Evolutionary conservation across 2,329 filamentous ascomycete species (phyloP).

Genomic region (Fusarium pilosicola): DNA sequence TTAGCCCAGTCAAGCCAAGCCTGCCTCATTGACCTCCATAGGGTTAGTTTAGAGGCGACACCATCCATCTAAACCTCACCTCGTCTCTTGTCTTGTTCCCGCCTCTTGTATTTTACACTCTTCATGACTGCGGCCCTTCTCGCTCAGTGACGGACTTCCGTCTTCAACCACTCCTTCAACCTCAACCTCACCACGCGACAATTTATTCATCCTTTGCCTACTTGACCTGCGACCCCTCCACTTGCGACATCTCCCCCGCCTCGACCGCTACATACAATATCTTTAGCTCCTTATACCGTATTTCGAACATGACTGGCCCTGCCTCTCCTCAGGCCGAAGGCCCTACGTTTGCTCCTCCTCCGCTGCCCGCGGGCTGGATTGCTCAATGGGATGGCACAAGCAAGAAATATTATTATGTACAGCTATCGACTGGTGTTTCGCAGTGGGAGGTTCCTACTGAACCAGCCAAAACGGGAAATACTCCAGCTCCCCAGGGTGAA

Average conservation of each 20-base stretch:
- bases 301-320: slow-evolving; percentile 62
- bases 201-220: slow-evolving; percentile 3
- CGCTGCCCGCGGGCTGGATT: slow-evolving; percentile 73
- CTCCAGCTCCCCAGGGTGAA: slow-evolving; percentile 64
- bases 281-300: neutral
- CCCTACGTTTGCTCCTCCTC: slow-evolving; percentile 68
- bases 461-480: slow-evolving; percentile 69
- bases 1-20: slow-evolving; percentile 27
- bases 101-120: slow-evolving; percentile 17
- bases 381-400: slow-evolving; percentile 74
- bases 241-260: slow-evolving; percentile 20
- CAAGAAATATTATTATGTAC: slow-evolving; percentile 77
- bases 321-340: slow-evolving; percentile 68
- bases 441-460: slow-evolving; percentile 79
- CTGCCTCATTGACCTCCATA: slow-evolving; percentile 38
- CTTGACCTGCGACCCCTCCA: slow-evolving; percentile 13
- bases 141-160: slow-evolving; percentile 42
- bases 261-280: slow-evolving; percentile 24
- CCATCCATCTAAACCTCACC: slow-evolving; percentile 39
- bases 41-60: slow-evolving; percentile 34
- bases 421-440: slow-evolving; percentile 75
- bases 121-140: slow-evolving; percentile 42
- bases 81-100: slow-evolving; percentile 21
- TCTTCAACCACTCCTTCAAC: slow-evolving; percentile 21
- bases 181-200: slow-evolving; percentile 16